Evolutionary conservation across 2,329 filamentous ascomycete species (phyloP).

Genomic region (Hypoxylon sp.): DNA sequence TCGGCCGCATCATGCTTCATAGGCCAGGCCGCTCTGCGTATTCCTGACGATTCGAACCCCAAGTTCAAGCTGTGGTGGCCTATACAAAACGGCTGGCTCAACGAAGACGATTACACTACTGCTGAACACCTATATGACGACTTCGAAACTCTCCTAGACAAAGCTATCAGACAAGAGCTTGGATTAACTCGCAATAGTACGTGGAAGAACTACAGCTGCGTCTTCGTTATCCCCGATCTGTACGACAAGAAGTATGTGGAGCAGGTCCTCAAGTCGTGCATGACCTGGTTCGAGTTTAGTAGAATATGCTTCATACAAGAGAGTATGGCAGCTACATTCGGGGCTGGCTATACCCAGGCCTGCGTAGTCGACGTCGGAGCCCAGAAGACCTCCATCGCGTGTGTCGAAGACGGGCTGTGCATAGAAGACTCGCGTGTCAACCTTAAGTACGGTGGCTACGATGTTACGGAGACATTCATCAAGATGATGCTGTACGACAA

Average conservation of each 20-base stretch:
- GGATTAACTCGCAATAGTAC: slow-evolving; percentile 82
- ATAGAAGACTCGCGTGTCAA: slow-evolving; percentile 96
- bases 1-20: slow-evolving; percentile 75
- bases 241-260: slow-evolving; percentile 96
- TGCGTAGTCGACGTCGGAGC: slow-evolving; percentile 97
- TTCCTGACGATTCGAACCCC: slow-evolving; percentile 89
- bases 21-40: slow-evolving; percentile 83
- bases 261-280: slow-evolving; percentile 83
- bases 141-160: slow-evolving; percentile 87
- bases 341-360: slow-evolving; percentile 91
- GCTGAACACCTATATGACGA: slow-evolving; percentile 87
- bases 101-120: slow-evolving; percentile 87
- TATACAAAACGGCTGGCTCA: slow-evolving; percentile 85
- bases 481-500: slow-evolving; percentile 98
- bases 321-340: slow-evolving; percentile 93
- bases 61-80: slow-evolving; percentile 96
- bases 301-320: slow-evolving; percentile 96
- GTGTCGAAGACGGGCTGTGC: slow-evolving; percentile 95
- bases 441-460: slow-evolving; percentile 90
- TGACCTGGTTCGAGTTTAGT: slow-evolving; percentile 90
- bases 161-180: slow-evolving; percentile 87
- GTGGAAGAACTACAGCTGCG: slow-evolving; percentile 92
- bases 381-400: slow-evolving; percentile 97
- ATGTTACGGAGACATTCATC: slow-evolving; percentile 93
- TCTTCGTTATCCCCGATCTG: slow-evolving; percentile 96